phyloP scores from a whole-genome alignment of 176 grass and related monocot species.

The Luzula sylvatica region DNA sequence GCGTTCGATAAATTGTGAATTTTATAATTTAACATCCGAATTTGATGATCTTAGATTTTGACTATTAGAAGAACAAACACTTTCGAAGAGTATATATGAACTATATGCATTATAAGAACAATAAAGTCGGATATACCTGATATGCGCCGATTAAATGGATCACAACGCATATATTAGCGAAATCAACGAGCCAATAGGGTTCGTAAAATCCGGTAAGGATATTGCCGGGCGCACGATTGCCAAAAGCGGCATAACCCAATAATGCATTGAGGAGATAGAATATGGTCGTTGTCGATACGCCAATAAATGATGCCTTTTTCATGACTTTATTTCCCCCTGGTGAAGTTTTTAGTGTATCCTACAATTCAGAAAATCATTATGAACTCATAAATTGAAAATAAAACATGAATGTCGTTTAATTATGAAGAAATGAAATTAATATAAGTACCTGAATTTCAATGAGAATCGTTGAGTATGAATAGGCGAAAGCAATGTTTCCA shows the following conservation, averaged over 20 bases:
- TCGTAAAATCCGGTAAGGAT: conserved; percentile 84
- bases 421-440: too few relatives aligned
- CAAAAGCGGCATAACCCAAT: conserved; percentile 74
- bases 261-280: conserved; percentile 82
- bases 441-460: conserved; percentile 74
- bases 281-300: conserved; percentile 57
- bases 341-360: conserved; percentile 72
- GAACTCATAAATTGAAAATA: too few relatives aligned
- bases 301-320: conserved; percentile 59
- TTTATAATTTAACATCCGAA: too few relatives aligned
- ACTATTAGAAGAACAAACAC: too few relatives aligned
- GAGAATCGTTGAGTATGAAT: conserved; percentile 81
- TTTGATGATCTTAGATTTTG: too few relatives aligned
- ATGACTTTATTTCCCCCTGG: conserved; percentile 80
- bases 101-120: too few relatives aligned
- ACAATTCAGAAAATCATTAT: not conserved
- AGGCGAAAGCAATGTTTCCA: conserved; percentile 81
- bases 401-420: too few relatives aligned
- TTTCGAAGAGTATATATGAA: too few relatives aligned
- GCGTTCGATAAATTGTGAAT: too few relatives aligned
- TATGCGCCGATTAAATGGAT: conserved; percentile 62
- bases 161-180: conserved; percentile 72
- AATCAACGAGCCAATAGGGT: conserved; percentile 73
- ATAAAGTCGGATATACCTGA: too few relatives aligned
- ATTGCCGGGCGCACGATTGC: conserved; percentile 65